Percentiles rank a stretch among this genome's conserved stretches.
These are phyloP conservation scores for Luvunga scandens DNA, from an alignment of 345 rosid genomes.

Conservation along the genomic window DNA sequence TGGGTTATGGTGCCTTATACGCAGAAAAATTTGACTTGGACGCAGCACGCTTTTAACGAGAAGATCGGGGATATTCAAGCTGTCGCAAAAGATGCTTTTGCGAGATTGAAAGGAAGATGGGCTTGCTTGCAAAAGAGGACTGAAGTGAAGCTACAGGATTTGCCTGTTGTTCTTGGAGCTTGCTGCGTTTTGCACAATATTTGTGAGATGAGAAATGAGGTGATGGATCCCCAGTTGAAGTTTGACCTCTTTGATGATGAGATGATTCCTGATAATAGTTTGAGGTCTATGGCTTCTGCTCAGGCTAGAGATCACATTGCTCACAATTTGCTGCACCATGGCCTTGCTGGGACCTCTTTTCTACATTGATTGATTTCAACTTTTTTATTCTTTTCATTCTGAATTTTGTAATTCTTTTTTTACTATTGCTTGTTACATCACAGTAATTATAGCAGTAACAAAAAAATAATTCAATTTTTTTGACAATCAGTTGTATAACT, in stretches of 20 bases:
- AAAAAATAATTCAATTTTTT: slow-evolving; percentile 1
- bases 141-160: slow-evolving; percentile 73
- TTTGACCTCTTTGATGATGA: slow-evolving; percentile 66
- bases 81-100: slow-evolving; percentile 50
- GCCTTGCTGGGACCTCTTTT: slow-evolving; percentile 41
- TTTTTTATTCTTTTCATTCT: background rate
- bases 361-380: background rate
- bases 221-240: slow-evolving; percentile 36
- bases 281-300: slow-evolving; percentile 44
- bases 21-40: slow-evolving; percentile 70
- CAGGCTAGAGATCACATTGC: slow-evolving; percentile 70
- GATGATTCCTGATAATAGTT: slow-evolving; percentile 49
- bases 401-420: background rate
- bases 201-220: slow-evolving; percentile 74
- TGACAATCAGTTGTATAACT: background rate
- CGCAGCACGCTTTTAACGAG: slow-evolving; percentile 74
- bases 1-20: slow-evolving; percentile 79
- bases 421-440: slow-evolving; percentile 6
- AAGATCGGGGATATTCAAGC: slow-evolving; percentile 41
- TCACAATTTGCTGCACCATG: slow-evolving; percentile 74
- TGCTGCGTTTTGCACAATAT: slow-evolving; percentile 82
- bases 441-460: background rate
- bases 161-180: slow-evolving; percentile 81
- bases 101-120: slow-evolving; percentile 70
- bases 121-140: slow-evolving; percentile 73